phyloP scores from a whole-genome alignment of 371 early-diverging fungal genomes.

The Chytridium lagenaria region DNA sequence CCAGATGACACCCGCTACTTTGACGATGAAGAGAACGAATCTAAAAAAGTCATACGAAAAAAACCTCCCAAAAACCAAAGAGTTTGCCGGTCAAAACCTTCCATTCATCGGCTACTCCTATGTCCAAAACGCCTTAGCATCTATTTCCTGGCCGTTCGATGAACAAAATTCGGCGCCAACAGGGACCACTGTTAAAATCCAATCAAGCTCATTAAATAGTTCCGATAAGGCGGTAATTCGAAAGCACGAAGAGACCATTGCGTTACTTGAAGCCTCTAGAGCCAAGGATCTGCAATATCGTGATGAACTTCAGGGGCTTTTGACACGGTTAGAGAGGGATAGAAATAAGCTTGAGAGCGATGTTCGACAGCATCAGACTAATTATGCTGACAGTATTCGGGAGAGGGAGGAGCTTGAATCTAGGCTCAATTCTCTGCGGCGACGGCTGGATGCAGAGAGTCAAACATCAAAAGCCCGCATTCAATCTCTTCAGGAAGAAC shows the following conservation, averaged over 20 bases:
- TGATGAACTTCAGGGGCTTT: constrained; percentile 15
- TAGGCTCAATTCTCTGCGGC: constrained; percentile 14
- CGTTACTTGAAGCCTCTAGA: background rate
- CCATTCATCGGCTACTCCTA: constrained; percentile 89
- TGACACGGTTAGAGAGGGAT: constrained; percentile 2
- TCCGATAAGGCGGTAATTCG: background rate
- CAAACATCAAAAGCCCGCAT: background rate
- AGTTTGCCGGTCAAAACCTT: constrained; percentile 74
- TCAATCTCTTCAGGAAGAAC: constrained; percentile 22
- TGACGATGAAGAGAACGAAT: constrained; percentile 73
- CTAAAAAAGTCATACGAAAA: constrained; percentile 68
- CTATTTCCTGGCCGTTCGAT: constrained; percentile 13
- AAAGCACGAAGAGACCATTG: constrained; percentile 11
- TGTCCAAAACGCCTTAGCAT: constrained; percentile 46
- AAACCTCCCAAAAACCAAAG: constrained; percentile 49
- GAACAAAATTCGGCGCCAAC: too few species aligned
- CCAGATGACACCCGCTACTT: constrained; percentile 89
- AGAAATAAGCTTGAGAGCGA: constrained; percentile 20
- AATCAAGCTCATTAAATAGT: background rate
- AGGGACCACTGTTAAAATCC: too few species aligned
- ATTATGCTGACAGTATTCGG: constrained; percentile 6
- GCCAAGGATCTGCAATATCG: constrained; percentile 14
- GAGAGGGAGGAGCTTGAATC: constrained; percentile 36
- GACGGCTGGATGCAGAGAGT: constrained; percentile 9
- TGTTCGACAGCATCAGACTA: constrained; percentile 2